These are phyloP conservation scores for Penicillium flavigenum DNA, from an alignment of 495 filamentous ascomycete genomes.

Conservation along the genomic window DNA sequence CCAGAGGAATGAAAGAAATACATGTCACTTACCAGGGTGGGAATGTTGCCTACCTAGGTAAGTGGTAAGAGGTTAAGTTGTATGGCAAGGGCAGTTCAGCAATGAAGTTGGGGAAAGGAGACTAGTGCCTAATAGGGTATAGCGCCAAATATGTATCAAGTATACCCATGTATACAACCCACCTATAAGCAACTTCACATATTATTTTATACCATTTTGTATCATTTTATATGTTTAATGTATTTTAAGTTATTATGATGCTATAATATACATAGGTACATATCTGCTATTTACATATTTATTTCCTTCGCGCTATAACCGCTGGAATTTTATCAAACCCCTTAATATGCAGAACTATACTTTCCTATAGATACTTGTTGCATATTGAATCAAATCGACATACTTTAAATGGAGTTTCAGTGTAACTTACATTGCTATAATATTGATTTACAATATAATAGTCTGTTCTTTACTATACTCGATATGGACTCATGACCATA, in stretches of 20 bases:
- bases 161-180: not conserved
- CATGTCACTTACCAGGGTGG: not conserved
- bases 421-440: not conserved
- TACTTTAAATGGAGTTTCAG: not conserved
- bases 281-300: not conserved
- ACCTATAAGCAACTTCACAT: not conserved
- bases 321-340: constrained; percentile 8
- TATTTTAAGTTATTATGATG: not conserved
- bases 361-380: not conserved
- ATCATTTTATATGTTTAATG: not conserved
- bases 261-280: not conserved
- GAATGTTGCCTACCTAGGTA: not conserved
- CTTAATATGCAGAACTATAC: not conserved
- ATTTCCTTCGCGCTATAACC: constrained; percentile 4
- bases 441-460: not conserved
- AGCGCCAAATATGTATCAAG: not conserved
- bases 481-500: constrained; percentile 1
- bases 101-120: constrained; percentile 9
- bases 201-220: not conserved
- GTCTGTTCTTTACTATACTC: not conserved
- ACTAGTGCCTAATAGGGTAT: constrained; percentile 3
- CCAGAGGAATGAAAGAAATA: not conserved
- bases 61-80: not conserved
- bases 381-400: not conserved
- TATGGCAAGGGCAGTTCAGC: not conserved